Evolutionary conservation across 495 filamentous ascomycete species (phyloP).

Genomic region (Penicillium steckii): DNA sequence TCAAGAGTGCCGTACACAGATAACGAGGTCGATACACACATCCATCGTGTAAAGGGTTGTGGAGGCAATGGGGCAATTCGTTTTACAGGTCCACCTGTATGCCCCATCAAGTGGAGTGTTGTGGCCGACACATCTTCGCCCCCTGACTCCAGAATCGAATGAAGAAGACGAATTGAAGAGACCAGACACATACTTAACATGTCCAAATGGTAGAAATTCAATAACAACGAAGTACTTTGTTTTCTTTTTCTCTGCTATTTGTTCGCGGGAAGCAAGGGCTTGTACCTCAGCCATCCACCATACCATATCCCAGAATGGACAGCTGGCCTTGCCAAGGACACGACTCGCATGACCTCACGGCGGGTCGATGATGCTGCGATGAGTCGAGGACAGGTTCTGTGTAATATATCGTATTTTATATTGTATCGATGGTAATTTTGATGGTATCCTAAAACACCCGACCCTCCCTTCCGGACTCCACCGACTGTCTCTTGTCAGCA

Average conservation of each 20-base stretch:
- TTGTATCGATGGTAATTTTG: conserved; percentile 5
- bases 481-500: neutral
- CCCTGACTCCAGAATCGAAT: neutral
- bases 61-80: conserved; percentile 4
- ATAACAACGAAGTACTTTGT: neutral
- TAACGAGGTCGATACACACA: conserved; percentile 13
- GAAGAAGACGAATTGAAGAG: neutral
- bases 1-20: conserved; percentile 9
- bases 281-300: neutral
- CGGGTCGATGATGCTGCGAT: conserved; percentile 26
- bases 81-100: conserved; percentile 9
- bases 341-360: conserved; percentile 24
- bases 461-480: conserved; percentile 1
- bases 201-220: too few relatives aligned
- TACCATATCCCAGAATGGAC: neutral
- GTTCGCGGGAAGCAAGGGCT: neutral
- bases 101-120: conserved; percentile 12
- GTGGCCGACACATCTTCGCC: neutral
- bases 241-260: neutral
- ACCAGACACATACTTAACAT: neutral
- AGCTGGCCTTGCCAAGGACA: conserved; percentile 14
- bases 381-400: conserved; percentile 7
- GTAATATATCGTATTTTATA: neutral
- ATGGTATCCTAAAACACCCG: conserved; percentile 23
- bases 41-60: conserved; percentile 6